phyloP scores from a whole-genome alignment of 2,329 filamentous ascomycete species.

The Colletotrichum tropicicola region DNA sequence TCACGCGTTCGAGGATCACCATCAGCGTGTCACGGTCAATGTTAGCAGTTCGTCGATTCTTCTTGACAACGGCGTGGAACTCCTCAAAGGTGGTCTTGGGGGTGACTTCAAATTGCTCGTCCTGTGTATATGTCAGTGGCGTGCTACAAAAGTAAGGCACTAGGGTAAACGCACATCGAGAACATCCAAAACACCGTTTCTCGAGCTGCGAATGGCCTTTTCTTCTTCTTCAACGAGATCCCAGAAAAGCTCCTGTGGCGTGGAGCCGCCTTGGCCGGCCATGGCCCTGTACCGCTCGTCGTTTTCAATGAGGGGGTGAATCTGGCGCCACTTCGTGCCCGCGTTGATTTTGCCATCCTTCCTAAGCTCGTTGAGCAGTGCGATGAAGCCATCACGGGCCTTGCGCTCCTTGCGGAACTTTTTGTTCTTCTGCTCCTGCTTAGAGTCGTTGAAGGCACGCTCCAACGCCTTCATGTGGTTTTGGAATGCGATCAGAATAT shows the following conservation, averaged over 20 bases:
- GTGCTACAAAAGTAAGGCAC: background rate
- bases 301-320: constrained; percentile 77
- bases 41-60: constrained; percentile 88
- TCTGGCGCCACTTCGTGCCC: constrained; percentile 87
- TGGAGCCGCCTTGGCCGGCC: constrained; percentile 85
- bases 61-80: constrained; percentile 82
- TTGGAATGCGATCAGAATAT: constrained; percentile 92
- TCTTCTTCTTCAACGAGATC: constrained; percentile 95
- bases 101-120: constrained; percentile 91
- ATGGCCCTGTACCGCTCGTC: constrained; percentile 87
- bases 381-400: constrained; percentile 82
- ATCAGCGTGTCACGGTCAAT: constrained; percentile 82
- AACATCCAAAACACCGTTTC: constrained; percentile 88
- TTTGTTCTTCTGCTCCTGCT: constrained; percentile 85
- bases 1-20: constrained; percentile 84
- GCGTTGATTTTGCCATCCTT: constrained; percentile 85
- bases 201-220: constrained; percentile 79
- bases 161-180: constrained; percentile 73
- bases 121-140: constrained; percentile 64
- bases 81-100: constrained; percentile 88
- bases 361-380: constrained; percentile 78
- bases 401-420: constrained; percentile 86
- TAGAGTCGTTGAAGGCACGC: constrained; percentile 87
- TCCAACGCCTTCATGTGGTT: constrained; percentile 94
- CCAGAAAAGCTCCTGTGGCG: constrained; percentile 93